Evolutionary conservation across 768 basidiomycete genomes (phyloP).

Genomic region (Serendipita sp.): DNA sequence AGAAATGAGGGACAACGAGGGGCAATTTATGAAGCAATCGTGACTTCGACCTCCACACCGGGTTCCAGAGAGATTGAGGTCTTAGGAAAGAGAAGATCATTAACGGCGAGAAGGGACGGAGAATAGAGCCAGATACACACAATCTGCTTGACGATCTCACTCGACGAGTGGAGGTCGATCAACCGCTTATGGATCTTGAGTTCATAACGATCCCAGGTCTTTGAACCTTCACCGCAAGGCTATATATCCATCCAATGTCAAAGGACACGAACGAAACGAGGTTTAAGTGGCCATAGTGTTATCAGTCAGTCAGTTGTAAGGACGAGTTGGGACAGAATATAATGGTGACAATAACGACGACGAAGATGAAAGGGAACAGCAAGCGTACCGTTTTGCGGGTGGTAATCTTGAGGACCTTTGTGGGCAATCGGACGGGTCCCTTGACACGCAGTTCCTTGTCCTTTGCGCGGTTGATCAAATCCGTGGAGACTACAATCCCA

Average conservation of each 20-base stretch:
- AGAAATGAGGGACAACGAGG: no score
- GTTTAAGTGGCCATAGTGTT: no score
- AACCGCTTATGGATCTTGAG: constrained; percentile 99
- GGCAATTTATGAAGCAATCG: constrained; percentile 59
- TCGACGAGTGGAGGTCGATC: constrained; percentile 96
- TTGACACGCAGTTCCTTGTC: constrained; percentile 99
- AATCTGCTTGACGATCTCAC: constrained; percentile 99
- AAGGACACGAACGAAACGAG: neutral
- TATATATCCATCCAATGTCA: constrained; percentile 19
- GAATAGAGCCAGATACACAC: constrained; percentile 26
- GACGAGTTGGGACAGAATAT: constrained; percentile 1
- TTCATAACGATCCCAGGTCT: constrained; percentile 99
- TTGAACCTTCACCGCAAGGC: constrained; percentile 99
- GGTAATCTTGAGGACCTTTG: constrained; percentile 97
- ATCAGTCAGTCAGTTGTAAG: no score
- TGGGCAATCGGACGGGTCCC: constrained; percentile 96
- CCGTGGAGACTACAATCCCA: constrained; percentile 80
- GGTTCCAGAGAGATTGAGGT: constrained; percentile 98
- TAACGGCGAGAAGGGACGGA: neutral
- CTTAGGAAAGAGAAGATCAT: constrained; percentile 30
- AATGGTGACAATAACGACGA: neutral
- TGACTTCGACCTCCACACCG: constrained; percentile 98
- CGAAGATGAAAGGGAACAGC: neutral
- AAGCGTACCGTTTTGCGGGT: constrained; percentile 89
- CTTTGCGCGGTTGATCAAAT: constrained; percentile 97